These are phyloP conservation scores for Rhodamnia rubescens DNA, from an alignment of 345 rosid species.

Conservation along the genomic window DNA sequence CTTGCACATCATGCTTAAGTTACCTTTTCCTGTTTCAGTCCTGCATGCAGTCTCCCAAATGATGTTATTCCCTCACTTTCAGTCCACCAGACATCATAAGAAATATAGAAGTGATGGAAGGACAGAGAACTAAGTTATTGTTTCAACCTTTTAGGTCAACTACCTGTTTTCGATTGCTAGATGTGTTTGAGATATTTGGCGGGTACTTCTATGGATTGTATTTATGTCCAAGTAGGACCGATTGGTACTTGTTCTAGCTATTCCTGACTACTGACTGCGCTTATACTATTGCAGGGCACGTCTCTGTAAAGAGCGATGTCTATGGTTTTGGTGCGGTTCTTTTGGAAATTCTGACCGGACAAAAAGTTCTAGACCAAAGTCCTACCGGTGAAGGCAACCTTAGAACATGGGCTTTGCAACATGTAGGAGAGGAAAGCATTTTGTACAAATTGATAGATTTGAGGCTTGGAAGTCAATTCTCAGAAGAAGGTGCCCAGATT, in stretches of 20 bases:
- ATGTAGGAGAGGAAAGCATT: constrained; percentile 57
- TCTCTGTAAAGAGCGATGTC: constrained; percentile 64
- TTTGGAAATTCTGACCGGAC: constrained; percentile 63
- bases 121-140: background rate
- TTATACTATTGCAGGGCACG: constrained; percentile 20
- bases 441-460: constrained; percentile 61
- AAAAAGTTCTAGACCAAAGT: constrained; percentile 39
- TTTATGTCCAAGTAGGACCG: accelerated
- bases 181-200: background rate
- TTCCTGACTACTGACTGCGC: background rate
- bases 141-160: background rate
- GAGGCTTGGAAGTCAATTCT: constrained; percentile 76
- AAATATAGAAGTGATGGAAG: too few relatives aligned
- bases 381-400: constrained; percentile 76
- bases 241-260: accelerated
- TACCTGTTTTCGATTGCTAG: background rate
- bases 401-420: constrained; percentile 80
- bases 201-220: background rate
- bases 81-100: too few relatives aligned
- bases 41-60: too few relatives aligned
- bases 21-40: too few relatives aligned
- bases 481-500: constrained; percentile 66
- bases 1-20: too few relatives aligned
- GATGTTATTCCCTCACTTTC: too few relatives aligned
- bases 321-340: constrained; percentile 74